Evolutionary conservation across 495 filamentous ascomycete species (phyloP).

Genomic region (Cryomyces antarcticus): DNA sequence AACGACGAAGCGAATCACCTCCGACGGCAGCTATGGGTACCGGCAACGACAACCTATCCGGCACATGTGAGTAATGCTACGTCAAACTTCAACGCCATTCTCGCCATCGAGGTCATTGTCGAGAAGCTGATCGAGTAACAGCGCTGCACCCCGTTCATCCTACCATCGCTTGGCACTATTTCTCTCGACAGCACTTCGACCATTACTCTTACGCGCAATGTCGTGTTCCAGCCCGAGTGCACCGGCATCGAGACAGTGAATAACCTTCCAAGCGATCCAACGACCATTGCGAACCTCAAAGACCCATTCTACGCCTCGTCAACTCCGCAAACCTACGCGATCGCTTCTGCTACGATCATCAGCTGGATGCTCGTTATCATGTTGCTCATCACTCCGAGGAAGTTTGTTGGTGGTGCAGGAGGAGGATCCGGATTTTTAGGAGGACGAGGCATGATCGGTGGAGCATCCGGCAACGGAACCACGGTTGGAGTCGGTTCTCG

Average conservation of each 20-base stretch:
- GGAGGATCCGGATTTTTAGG: slow-evolving; percentile 52
- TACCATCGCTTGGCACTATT: slow-evolving; percentile 18
- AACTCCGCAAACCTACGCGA: slow-evolving; percentile 76
- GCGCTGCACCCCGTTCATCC: slow-evolving; percentile 22
- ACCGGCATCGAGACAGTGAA: slow-evolving; percentile 5
- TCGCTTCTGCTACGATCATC: slow-evolving; percentile 75
- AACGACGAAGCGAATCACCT: no score
- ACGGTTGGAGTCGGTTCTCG: slow-evolving; percentile 74
- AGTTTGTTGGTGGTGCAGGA: slow-evolving; percentile 55
- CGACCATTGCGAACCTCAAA: slow-evolving; percentile 31
- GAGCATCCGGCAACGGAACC: slow-evolving; percentile 26
- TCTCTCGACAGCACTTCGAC: slow-evolving; percentile 9
- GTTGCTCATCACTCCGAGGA: slow-evolving; percentile 77
- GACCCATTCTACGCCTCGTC: slow-evolving; percentile 89
- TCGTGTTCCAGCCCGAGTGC: slow-evolving; percentile 21
- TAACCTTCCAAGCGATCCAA: slow-evolving; percentile 7
- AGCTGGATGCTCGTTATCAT: slow-evolving; percentile 89
- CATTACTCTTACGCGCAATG: slow-evolving; percentile 18
- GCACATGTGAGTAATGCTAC: no score
- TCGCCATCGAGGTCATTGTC: no score
- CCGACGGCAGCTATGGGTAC: no score
- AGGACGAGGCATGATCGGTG: slow-evolving; percentile 66
- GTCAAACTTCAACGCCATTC: no score
- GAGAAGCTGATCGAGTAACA: not conserved
- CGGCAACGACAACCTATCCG: no score